phyloP scores from a whole-genome alignment of 345 rosid species.

The Camelina laxa region DNA sequence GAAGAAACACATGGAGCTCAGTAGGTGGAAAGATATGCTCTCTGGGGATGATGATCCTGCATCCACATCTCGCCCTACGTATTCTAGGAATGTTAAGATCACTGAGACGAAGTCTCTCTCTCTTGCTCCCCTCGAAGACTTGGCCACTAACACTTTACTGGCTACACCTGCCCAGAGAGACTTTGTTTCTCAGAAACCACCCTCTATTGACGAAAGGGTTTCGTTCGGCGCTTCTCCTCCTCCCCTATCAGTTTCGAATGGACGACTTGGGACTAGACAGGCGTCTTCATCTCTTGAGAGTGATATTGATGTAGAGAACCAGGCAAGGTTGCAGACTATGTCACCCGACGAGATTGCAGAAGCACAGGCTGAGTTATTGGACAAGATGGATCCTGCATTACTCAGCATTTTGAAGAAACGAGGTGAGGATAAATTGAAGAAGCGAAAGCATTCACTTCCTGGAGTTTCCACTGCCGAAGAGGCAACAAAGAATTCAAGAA shows the following conservation, averaged over 20 bases:
- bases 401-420: constrained; percentile 66
- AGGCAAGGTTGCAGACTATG: constrained; percentile 66
- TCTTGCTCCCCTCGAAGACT: constrained; percentile 31
- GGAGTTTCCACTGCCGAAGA: constrained; percentile 29
- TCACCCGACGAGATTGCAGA: constrained; percentile 72
- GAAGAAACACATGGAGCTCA: constrained; percentile 60
- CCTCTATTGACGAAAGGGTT: constrained; percentile 25
- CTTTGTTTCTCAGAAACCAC: constrained; percentile 35
- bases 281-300: constrained; percentile 57
- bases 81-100: constrained; percentile 34
- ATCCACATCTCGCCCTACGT: constrained; percentile 6
- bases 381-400: constrained; percentile 77
- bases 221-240: constrained; percentile 36
- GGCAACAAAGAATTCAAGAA: constrained; percentile 13
- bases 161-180: constrained; percentile 29
- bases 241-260: constrained; percentile 28
- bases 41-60: constrained; percentile 42
- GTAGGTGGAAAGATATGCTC: constrained; percentile 55
- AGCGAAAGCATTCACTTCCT: constrained; percentile 47
- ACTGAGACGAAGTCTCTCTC: constrained; percentile 5
- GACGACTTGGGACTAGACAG: constrained; percentile 43
- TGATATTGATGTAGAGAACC: constrained; percentile 85
- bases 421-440: constrained; percentile 62
- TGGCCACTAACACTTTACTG: constrained; percentile 37
- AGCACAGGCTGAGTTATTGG: constrained; percentile 82